These are phyloP conservation scores for Picea glauca DNA, from an alignment of 75 land plant species.

Conservation along the genomic window DNA sequence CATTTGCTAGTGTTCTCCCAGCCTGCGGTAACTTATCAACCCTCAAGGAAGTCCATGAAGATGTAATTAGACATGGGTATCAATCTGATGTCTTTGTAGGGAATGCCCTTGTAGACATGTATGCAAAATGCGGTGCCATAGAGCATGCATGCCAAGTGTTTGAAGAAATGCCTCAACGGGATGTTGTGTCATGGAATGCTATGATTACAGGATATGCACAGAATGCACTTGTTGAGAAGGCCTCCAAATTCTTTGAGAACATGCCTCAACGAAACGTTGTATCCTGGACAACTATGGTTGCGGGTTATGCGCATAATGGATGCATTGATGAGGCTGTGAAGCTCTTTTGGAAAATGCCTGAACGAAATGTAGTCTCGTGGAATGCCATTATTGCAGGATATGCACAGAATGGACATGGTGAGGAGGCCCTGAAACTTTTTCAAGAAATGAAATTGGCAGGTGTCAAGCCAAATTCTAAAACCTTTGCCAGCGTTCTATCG, in stretches of 20 bases:
- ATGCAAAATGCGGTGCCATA: constrained; percentile 30
- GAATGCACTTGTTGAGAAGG: constrained; percentile 31
- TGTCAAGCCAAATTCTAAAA: constrained; percentile 29
- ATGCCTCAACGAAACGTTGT: constrained; percentile 33
- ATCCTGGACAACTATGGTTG: constrained; percentile 20
- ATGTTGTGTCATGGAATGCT: constrained; percentile 65
- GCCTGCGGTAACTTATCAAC: constrained; percentile 23
- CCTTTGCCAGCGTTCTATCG: constrained; percentile 33
- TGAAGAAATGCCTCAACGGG: constrained; percentile 22
- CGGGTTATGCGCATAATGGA: constrained; percentile 33
- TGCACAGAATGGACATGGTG: constrained; percentile 39
- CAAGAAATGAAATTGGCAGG: constrained; percentile 19
- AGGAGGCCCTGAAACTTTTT: constrained; percentile 32
- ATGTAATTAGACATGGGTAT: constrained; percentile 22
- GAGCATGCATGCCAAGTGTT: constrained; percentile 38
- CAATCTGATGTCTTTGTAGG: constrained; percentile 22
- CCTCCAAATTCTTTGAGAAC: constrained; percentile 35
- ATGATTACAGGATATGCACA: constrained; percentile 69
- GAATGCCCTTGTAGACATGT: constrained; percentile 38
- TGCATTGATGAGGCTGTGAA: constrained; percentile 22
- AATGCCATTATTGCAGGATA: constrained; percentile 62
- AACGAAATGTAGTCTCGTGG: constrained; percentile 50
- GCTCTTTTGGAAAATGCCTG: constrained; percentile 31
- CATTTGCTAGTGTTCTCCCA: constrained; percentile 31
- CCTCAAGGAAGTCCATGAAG: constrained; percentile 26